phyloP scores from a whole-genome alignment of 306 rosid genomes.

The Arachis hypogaea region DNA sequence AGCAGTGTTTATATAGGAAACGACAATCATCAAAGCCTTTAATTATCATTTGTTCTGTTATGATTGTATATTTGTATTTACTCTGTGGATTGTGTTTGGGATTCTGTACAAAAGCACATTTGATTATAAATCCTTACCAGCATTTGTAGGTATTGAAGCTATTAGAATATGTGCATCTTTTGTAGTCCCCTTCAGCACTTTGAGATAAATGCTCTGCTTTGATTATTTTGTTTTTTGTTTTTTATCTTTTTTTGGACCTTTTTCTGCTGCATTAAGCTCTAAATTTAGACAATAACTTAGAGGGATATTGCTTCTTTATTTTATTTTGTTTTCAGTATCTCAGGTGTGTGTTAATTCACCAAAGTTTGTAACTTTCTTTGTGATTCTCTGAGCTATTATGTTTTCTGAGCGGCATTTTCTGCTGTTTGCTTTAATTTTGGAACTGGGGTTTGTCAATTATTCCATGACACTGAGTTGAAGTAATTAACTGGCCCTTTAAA shows the following conservation, averaged over 20 bases:
- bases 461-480: no score
- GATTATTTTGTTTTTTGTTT: not conserved
- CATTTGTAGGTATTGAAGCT: not conserved
- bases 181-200: slow-evolving; percentile 2
- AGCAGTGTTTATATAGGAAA: slow-evolving; percentile 17
- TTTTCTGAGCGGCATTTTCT: no score
- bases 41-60: no score
- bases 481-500: no score
- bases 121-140: slow-evolving; percentile 20
- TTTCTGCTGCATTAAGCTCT: not conserved
- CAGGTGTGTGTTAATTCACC: no score
- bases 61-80: no score
- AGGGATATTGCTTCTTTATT: not conserved
- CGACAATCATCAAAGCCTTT: no score
- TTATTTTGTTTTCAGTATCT: no score
- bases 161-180: slow-evolving; percentile 16
- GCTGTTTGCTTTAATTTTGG: no score
- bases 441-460: no score
- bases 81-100: not conserved
- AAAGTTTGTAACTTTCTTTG: no score
- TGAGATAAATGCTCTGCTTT: not conserved
- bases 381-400: no score
- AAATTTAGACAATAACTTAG: not conserved
- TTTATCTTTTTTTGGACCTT: not conserved
- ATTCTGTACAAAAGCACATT: slow-evolving; percentile 5